Conservation (phyloP, 1,284 basidiomycete species). For the Leucoagaricus sp. region DNA sequence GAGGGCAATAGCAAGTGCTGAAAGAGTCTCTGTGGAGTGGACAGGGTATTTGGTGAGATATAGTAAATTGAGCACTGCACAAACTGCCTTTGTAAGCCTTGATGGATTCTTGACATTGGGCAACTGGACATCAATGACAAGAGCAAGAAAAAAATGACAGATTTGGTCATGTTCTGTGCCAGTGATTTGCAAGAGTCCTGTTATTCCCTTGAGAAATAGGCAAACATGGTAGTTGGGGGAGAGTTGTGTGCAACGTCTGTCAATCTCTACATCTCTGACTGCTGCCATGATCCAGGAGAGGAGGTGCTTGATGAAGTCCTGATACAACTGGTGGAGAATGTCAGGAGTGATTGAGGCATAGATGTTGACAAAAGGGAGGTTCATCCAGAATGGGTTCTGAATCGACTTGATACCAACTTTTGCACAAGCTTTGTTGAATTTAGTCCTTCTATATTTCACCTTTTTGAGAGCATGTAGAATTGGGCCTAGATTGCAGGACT, state of each 20-base stretch:
- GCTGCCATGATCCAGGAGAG: constrained; percentile 28
- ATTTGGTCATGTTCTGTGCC: constrained; percentile 37
- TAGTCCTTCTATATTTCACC: constrained; percentile 18
- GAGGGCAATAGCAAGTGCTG: background rate
- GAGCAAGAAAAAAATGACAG: constrained; percentile 29
- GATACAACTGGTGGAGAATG: constrained; percentile 38
- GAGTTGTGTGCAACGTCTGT: constrained; percentile 31
- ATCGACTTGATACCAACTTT: constrained; percentile 26
- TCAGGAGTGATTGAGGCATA: constrained; percentile 38
- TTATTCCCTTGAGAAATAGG: constrained; percentile 41
- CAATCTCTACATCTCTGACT: constrained; percentile 32
- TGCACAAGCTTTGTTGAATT: constrained; percentile 18
- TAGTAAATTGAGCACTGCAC: constrained; percentile 36
- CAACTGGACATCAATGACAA: background rate
- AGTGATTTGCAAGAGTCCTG: constrained; percentile 29
- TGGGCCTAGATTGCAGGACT: background rate
- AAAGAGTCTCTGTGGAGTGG: constrained; percentile 20
- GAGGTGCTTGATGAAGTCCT: constrained; percentile 39
- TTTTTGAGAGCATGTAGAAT: constrained; percentile 22
- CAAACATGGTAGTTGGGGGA: constrained; percentile 39
- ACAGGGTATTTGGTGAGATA: constrained; percentile 33
- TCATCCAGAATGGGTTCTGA: constrained; percentile 35
- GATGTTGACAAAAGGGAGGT: constrained; percentile 35
- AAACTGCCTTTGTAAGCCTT: background rate
- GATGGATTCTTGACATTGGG: background rate